Base-by-base conservation (phyloP, 2,329 filamentous ascomycete species). In the Peltaster fructicola region DNA sequence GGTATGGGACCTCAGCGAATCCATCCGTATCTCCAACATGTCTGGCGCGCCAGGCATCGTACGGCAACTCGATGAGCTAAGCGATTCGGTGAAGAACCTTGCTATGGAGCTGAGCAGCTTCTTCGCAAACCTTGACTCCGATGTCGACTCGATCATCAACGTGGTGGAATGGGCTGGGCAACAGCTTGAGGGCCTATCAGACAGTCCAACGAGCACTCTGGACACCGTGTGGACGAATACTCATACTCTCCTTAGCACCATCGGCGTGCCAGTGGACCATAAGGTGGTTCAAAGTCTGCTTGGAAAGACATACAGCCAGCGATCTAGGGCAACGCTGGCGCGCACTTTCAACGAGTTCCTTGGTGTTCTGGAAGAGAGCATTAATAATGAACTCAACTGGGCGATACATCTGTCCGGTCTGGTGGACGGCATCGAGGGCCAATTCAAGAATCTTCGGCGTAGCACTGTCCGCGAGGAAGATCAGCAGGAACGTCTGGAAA, bases 141-240 rank as follows among this genome's bases (percentile, higher is more conserved):
- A 93, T 43, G 77, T 95, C 39, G 85, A 93, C 41, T 74, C 76
- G 31, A 91, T 93, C 37, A 63, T 95, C 17, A 75, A 88, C 32
- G 81, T 90, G 25, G 93, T 95, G 82, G 81, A 92, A 46, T 93
- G 85, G 85, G 79, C 81, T 8, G 76, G 76, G 44, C 72, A 82
- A 36, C 82, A 93, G 49, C 67, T 95, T 8, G 62, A 71, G 31
- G 71, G 72, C 22, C 57, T 88, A 29, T 66, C 70, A 32, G 59
- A 61, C 12, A 55, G 65, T 11, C 68, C 71, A 5, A 63, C 66
- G 1, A 67, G 65, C 20, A 64, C 70, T 2, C 54, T 90, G 12
- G 68, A 73, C 10, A 69, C 70, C n/a, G 67, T 76, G 20, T 81
- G 82, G 46, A 77, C 81, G 50, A 91, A 90, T 46, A 58, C 92